Percentiles rank a stretch among this genome's conserved stretches.
Evolutionary conservation across 2,329 filamentous ascomycete genomes (phyloP).

Genomic region (Clonostachys sp.): DNA sequence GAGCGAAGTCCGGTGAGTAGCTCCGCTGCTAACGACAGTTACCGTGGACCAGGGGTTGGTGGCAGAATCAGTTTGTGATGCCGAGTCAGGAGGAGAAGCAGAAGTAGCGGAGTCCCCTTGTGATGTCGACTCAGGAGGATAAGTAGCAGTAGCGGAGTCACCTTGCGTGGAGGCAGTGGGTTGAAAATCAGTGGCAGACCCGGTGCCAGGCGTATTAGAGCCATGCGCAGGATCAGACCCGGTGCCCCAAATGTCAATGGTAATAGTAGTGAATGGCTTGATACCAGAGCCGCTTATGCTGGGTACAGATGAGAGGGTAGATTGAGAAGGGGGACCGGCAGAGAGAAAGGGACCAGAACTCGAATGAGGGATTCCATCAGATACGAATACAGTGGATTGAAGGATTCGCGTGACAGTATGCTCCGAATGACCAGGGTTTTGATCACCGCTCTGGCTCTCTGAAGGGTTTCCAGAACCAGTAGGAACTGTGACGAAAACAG

Average conservation of each 20-base stretch:
- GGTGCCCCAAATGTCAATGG: conserved; percentile 24
- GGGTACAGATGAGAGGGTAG: conserved; percentile 5
- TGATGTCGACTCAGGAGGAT: not conserved
- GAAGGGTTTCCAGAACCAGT: conserved; percentile 14
- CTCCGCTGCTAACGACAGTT: not conserved
- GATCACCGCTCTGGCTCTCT: not conserved
- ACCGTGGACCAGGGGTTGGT: not conserved
- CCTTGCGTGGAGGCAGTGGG: conserved; percentile 5
- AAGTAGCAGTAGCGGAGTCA: not conserved
- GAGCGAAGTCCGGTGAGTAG: too few relatives aligned
- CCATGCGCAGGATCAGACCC: conserved; percentile 3
- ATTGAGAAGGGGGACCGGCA: conserved; percentile 7
- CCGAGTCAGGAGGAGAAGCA: not conserved
- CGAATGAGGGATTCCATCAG: conserved; percentile 3
- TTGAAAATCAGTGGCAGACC: not conserved
- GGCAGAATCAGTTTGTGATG: not conserved
- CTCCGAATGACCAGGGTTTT: too few relatives aligned
- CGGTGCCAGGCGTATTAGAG: conserved; percentile 2
- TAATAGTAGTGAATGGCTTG: conserved; percentile 25
- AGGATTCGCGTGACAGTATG: conserved; percentile 5
- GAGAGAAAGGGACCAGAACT: conserved; percentile 6
- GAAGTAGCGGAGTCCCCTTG: not conserved
- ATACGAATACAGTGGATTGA: conserved; percentile 18
- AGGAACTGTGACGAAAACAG: conserved; percentile 41
- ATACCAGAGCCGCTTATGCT: conserved; percentile 8